Base-by-base conservation (phyloP, 1,139 yeast species). In the Lodderomyces margitis region DNA sequence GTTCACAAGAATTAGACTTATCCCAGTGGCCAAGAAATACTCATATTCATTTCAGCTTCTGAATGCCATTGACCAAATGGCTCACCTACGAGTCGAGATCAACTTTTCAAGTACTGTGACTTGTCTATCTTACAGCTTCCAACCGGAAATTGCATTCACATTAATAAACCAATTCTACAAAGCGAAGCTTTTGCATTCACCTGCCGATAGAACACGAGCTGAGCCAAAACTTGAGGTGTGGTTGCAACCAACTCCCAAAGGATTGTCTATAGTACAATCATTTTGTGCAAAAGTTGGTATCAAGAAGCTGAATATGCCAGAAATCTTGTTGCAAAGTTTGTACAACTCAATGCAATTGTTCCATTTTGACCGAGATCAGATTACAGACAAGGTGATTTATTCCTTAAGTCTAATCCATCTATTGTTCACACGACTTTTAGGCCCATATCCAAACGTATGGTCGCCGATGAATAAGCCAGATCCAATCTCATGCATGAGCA, bases 221-320 rank as follows among this genome's bases (percentile, higher is more conserved):
- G 64, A 56, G 36, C 71, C 81, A 2, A 73, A 74, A 42, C 61
- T 55, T 2, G 57, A 63, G 36, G 64, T 69, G 0, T 43, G 66
- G 3, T 57, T 89, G 27, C 98, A 91, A 54, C 95, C 96, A 4
- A 88, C 98, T 0, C 92, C 98, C 0, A 92, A 92, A 56, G 98
- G 98, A 1, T 78, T 88, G 4, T 81, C 89, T 0, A 58, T 88
- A 0, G 61, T 91, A 2, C 78, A 77, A 39, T 67, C 73, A 10
- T 88, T 82, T 56, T 81, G 84, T 48, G 66, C 67, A 40, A 73
- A 68, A 34, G 64, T 75, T 40, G 95, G 92, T 0, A 60, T 83
- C 44, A 67, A 64, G 35, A 58, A 60, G 11, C 49, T 58, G 0
- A 43, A 48, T 0, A 46, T 61, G 33, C 83, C 83, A 0, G 52